Base-by-base conservation (phyloP, 2,329 filamentous ascomycete genomes). In the Claviceps fusiformis region DNA sequence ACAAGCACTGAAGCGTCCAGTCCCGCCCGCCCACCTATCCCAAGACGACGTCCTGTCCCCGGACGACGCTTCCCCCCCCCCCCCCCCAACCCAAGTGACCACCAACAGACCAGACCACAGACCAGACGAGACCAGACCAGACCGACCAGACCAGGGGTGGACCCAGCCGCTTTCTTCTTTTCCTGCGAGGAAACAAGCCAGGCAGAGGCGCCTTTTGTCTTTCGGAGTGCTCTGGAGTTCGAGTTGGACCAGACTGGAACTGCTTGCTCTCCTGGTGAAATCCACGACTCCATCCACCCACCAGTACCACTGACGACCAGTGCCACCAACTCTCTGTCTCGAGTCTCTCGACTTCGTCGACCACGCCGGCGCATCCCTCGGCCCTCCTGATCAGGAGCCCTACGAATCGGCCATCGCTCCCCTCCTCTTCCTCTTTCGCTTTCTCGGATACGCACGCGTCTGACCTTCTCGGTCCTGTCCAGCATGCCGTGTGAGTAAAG, bases 401-500 rank as follows among this genome's bases (percentile, higher is more conserved):
- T 43, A 51, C 47, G 39, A 44, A 49, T 53, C 54, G 48, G 41
- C 51, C 35, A 52, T 29, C 27, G 33, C 43, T 19, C 51, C 50
- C 43, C 47, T 44, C 52, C 51, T 19, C 43, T n/a, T 48, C 47
- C 35, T 53, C 51, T 37, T 51, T 49, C 33, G 29, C 6, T 51
- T 54, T 27, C n/a, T 43, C 53, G 43, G 55, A 55, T 52, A 58
- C 59, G 52, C 64, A 61, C 59, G 59, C 59, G 55, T 55, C 55
- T 57, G 57, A 59, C 61, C 62, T 59, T 60, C 56, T 56, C 58
- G 62, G 58, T 45, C 57, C 53, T 62, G 59, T 61, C 62, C 67
- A 62, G 68, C 62, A 70, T 70, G 68, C 68, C 68, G 59, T 70
- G 68, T 70, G 63, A 70, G 68, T 51, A 19, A 24, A 41, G 37